phyloP scores from a whole-genome alignment of 352 stramenopile genomes.

The Phytopythium oedochilum region DNA sequence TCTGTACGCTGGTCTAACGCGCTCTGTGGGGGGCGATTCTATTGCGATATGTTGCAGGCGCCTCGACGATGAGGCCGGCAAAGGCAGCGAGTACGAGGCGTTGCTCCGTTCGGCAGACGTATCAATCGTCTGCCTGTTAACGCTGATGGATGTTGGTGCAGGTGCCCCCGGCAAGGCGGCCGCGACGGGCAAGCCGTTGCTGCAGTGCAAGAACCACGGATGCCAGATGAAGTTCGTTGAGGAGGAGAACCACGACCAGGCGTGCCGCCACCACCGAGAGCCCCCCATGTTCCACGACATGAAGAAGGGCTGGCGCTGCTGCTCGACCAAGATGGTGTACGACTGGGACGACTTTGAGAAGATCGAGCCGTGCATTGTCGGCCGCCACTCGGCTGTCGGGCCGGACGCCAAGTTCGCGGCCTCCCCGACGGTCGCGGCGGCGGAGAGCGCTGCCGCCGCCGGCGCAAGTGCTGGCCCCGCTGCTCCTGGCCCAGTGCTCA shows the following conservation, averaged over 20 bases:
- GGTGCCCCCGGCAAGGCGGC: slow-evolving; percentile 8
- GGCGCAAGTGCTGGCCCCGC: slow-evolving; percentile 7
- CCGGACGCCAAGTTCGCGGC: slow-evolving; percentile 71
- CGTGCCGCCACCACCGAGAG: slow-evolving; percentile 72
- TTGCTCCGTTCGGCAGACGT: not conserved
- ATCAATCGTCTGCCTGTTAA: not conserved
- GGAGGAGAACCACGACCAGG: slow-evolving; percentile 67
- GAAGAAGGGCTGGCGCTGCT: slow-evolving; percentile 91
- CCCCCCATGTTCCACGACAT: slow-evolving; percentile 88
- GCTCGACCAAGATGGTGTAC: slow-evolving; percentile 89
- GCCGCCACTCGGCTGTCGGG: slow-evolving; percentile 63
- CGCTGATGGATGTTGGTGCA: not conserved
- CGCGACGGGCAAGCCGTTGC: slow-evolving; percentile 27
- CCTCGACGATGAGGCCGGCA: slow-evolving; percentile 51
- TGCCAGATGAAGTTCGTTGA: slow-evolving; percentile 80
- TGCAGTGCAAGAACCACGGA: slow-evolving; percentile 87
- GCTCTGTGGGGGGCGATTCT: not conserved
- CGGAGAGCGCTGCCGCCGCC: slow-evolving; percentile 31
- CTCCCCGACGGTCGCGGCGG: slow-evolving; percentile 74
- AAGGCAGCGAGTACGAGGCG: slow-evolving; percentile 25
- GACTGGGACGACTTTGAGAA: slow-evolving; percentile 95
- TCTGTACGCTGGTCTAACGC: no score
- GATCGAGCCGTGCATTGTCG: slow-evolving; percentile 67
- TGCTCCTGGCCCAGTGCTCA: slow-evolving; percentile 42
- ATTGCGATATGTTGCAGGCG: slow-evolving; percentile 7